Base-by-base conservation (phyloP, 306 rosid genomes). In the Hippophae rhamnoides region DNA sequence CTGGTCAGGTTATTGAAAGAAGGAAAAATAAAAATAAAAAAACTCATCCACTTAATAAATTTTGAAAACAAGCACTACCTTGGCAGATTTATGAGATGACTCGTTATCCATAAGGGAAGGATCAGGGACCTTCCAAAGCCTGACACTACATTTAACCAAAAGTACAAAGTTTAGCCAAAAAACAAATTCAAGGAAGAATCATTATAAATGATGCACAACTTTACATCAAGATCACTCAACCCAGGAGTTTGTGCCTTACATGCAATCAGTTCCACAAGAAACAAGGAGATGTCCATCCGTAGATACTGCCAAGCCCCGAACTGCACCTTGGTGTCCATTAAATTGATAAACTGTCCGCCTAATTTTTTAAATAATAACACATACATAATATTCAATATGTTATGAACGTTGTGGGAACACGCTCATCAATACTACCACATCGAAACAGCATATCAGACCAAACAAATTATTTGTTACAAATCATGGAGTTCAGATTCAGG, bases 271-370 rank as follows among this genome's bases (percentile, higher is more conserved):
- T 66, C 99, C 96, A 72, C 99, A 92, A 56, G 99, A 92, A 65
- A 92, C 81, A 62, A 92, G 85, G 66, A 80, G 63, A 45, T 46
- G 73, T 44, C 96, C 99, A 84, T 92, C 93, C 10, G 89, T 78
- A 60, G 94, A 83, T 57, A 55, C 82, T 12, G 96, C 76, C 57
- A 88, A 58, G 68, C 99, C 99, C 71, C 78, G 81, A 14, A 88
- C 96, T 26, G 96, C 88, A 73, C 96, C 93, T 80, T 58, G 87
- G 72, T 92, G 99, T 47, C 99, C 99, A 73, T 88, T 89, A 84
- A 92, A 92, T 66, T 69, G 85, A 64, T 78, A 69, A 68, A 88
- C 73, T 3, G 95, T 88, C 7, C 69, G 84, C 69, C 96, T 87
- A 45, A 47, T 25, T 5, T 54, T 18, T 13, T 43, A 44, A 42